Conservation (phyloP, 148 eudicot species). For the Mesembryanthemum crystallinum region DNA sequence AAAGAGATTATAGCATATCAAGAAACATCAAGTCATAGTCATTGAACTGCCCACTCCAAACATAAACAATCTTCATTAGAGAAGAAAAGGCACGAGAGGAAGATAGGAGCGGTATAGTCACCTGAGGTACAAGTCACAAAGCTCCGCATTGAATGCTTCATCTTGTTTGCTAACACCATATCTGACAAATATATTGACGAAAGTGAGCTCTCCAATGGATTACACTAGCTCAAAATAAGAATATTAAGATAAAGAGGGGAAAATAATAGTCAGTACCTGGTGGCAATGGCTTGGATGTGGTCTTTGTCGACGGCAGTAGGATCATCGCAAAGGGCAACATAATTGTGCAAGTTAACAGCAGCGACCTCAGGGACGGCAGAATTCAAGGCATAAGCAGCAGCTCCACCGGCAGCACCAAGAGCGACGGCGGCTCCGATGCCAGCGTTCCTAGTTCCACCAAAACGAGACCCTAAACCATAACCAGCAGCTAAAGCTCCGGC, state of each 20-base stretch:
- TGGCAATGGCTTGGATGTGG: slow-evolving; percentile 62
- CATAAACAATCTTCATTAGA: background rate
- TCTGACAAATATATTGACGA: slow-evolving; percentile 33
- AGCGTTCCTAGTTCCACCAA: slow-evolving; percentile 47
- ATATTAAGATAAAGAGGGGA: background rate
- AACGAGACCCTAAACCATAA: slow-evolving; percentile 54
- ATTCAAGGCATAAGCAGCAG: slow-evolving; percentile 57
- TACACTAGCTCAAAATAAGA: background rate
- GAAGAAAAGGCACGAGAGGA: background rate
- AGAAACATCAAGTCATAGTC: background rate
- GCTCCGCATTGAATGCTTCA: slow-evolving; percentile 75
- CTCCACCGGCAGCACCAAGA: slow-evolving; percentile 67
- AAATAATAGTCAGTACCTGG: slow-evolving; percentile 29
- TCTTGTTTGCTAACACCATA: slow-evolving; percentile 89
- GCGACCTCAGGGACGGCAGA: slow-evolving; percentile 79
- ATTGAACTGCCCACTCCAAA: background rate
- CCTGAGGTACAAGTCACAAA: slow-evolving; percentile 81
- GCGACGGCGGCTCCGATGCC: slow-evolving; percentile 56
- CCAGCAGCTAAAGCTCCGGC: slow-evolving; percentile 68
- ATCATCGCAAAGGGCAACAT: slow-evolving; percentile 58
- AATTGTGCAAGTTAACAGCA: slow-evolving; percentile 65
- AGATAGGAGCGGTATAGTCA: slow-evolving; percentile 18
- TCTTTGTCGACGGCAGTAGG: slow-evolving; percentile 58
- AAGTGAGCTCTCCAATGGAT: background rate
- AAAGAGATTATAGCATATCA: background rate